Evolutionary conservation across 257 asterid species (phyloP).

Genomic region (Solanum okadae): DNA sequence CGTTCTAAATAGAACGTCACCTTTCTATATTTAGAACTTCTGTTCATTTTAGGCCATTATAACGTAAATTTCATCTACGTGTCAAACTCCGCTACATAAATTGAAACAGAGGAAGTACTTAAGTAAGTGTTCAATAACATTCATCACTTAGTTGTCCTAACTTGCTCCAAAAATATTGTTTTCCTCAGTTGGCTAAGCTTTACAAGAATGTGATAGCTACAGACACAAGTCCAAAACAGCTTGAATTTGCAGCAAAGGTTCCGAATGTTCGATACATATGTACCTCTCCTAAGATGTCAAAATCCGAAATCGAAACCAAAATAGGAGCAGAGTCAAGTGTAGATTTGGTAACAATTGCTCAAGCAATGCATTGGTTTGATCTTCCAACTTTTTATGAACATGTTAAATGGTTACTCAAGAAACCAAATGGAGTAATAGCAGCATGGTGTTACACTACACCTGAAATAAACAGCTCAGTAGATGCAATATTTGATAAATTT

Average conservation of each 20-base stretch:
- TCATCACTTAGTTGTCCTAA: neutral
- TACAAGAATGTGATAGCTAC: constrained; percentile 29
- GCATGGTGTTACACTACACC: constrained; percentile 16
- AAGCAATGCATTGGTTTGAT: constrained; percentile 39
- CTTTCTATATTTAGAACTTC: no score
- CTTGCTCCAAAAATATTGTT: neutral
- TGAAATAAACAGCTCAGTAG: constrained; percentile 3
- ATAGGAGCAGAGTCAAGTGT: constrained; percentile 10
- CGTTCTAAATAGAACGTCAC: no score
- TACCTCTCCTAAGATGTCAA: constrained; percentile 19
- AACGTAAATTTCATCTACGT: neutral
- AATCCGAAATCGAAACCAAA: constrained; percentile 3
- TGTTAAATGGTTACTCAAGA: constrained; percentile 14
- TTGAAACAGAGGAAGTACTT: neutral
- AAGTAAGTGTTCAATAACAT: neutral
- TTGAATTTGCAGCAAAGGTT: constrained; percentile 10
- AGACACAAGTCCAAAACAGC: constrained; percentile 23
- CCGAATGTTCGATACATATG: constrained; percentile 19
- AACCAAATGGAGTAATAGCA: constrained; percentile 16
- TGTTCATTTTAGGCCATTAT: neutral
- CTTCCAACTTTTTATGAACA: constrained; percentile 25
- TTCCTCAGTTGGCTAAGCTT: constrained; percentile 11
- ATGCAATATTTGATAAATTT: neutral
- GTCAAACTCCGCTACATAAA: neutral
- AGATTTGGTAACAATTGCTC: constrained; percentile 17